Base-by-base conservation (phyloP, 1,284 basidiomycete genomes). In the Psilocybe mexicana region DNA sequence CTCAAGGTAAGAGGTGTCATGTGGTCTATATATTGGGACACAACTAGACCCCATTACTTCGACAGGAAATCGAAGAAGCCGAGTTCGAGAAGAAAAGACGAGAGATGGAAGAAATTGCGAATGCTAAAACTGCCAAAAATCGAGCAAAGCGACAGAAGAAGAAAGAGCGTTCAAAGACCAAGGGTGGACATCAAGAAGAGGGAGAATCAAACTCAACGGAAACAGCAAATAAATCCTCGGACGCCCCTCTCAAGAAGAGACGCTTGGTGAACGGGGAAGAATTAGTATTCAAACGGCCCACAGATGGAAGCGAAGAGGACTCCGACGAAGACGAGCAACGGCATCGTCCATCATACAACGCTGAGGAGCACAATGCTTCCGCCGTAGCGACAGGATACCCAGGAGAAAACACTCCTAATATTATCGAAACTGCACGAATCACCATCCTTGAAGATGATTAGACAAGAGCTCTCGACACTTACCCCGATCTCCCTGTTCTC, bases 111-210 rank as follows among this genome's bases (percentile, higher is more conserved):
- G 83, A 83, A 26, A 72, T 76, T 52, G 84, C 90, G 1, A 87
- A 96, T 47, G 85, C 88, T 2, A 96, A 94, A 77, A 96, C 95
- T 0, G 87, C 92, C 11, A 97, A 94, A 76, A 97, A 97, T 70
- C 83, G 95, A 14, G 90, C 92, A 8, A 96, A 92, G 71, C 78
- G 95, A 50, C 90, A 88, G 72, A 96, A 95, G 80, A 93, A 93
- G 79, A 98, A 95, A 71, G 86, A 81, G 63, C 81, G 79, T 48
- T 76, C 77, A 59, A 90, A 67, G 87, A 84, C 61, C 3, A 83
- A 81, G 65, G 73, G 70, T 11, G 60, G 61, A 4, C 61, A 52
- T 42, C 65, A 64, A 30, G 64, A 57, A 6, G 67, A 68, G 14
- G 67, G 68, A 24, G 53, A 57, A 10, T 62, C 54, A 14, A 26